Percentiles rank a stretch among this genome's conserved stretches.
phyloP scores from a whole-genome alignment of 768 basidiomycete genomes.

The Tulasnella sp. region DNA sequence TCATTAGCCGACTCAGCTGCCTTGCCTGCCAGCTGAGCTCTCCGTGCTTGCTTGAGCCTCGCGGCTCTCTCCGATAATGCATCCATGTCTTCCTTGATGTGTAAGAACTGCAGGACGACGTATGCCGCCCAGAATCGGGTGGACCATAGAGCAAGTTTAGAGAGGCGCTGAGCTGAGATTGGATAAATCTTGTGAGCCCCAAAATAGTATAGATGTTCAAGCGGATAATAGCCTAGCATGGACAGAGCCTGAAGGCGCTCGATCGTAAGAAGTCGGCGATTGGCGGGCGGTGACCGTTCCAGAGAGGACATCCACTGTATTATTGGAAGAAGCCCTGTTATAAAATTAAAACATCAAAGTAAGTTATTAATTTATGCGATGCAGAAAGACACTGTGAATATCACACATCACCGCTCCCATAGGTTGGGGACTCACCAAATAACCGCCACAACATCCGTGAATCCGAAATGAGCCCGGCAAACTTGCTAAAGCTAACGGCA shows the following conservation, averaged over 20 bases:
- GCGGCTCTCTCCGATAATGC: conserved; percentile 31
- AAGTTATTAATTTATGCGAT: too few species aligned
- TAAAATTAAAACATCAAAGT: too few species aligned
- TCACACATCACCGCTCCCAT: too few species aligned
- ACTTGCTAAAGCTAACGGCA: conserved; percentile 39
- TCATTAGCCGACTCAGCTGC: not conserved
- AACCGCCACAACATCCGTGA: conserved; percentile 63
- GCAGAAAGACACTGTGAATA: too few species aligned
- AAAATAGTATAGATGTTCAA: conserved; percentile 24
- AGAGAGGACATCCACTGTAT: conserved; percentile 13
- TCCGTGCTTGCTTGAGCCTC: conserved; percentile 35
- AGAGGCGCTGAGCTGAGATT: not conserved
- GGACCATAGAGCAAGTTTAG: conserved; percentile 48
- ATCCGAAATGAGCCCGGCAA: conserved; percentile 46
- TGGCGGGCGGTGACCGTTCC: conserved; percentile 9
- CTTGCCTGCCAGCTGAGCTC: conserved; percentile 21
- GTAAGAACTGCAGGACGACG: conserved; percentile 60
- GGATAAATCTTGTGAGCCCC: not conserved
- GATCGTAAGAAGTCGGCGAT: conserved; percentile 15
- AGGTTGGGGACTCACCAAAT: conserved; percentile 65
- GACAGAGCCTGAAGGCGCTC: conserved; percentile 22
- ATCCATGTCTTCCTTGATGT: conserved; percentile 54
- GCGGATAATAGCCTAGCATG: conserved; percentile 26
- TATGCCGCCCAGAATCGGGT: conserved; percentile 74
- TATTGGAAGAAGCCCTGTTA: conserved; percentile 14